Base-by-base conservation (phyloP, 306 rosid species). In the Medicago arabica region DNA sequence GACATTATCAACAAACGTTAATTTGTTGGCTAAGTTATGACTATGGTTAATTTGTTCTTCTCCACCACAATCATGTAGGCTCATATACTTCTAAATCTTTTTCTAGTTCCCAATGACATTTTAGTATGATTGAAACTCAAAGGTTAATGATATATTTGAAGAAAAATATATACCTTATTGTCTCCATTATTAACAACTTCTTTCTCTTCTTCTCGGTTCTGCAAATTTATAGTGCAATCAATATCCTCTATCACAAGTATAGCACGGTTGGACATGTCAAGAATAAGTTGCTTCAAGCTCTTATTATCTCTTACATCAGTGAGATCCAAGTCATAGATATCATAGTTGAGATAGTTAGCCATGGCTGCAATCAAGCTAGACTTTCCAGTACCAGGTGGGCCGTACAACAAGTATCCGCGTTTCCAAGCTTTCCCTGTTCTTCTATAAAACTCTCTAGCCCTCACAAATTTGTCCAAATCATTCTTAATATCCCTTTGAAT, bases 331-430 rank as follows among this genome's bases (percentile, higher is more conserved):
- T 89, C 91, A 62, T 83, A 89, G 51, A 87, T 54, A 61, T 87
- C 83, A 60, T 81, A 89, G 82, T 80, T 80, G 2, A 89, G 86
- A 74, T 87, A 70, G 64, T 81, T 69, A 21, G 86, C 84, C 93
- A 89, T 85, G 63, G 89, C 88, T 16, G 89, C 88, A 55, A 89
- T 74, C 70, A 87, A 54, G 64, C 93, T 89, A 0, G 91, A 81
- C 61, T 89, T 89, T 3, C 91, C 89, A 0, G 91, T 89, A 0
- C 93, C 88, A 3, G 91, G 89, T 39, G 93, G 91, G 7, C 91
- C 89, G 75, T 82, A 81, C 40, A 85, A 49, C 55, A 89, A 69
- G 67, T 87, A 87, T 51, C 89, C 93, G 7, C 92, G 54, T 78
- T 88, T 89, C 90, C 93, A 86, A 9, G 87, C 85, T 68, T 78